Conservation (phyloP, 129 eudicot genomes). For the Heracleum sosnowskyi region DNA sequence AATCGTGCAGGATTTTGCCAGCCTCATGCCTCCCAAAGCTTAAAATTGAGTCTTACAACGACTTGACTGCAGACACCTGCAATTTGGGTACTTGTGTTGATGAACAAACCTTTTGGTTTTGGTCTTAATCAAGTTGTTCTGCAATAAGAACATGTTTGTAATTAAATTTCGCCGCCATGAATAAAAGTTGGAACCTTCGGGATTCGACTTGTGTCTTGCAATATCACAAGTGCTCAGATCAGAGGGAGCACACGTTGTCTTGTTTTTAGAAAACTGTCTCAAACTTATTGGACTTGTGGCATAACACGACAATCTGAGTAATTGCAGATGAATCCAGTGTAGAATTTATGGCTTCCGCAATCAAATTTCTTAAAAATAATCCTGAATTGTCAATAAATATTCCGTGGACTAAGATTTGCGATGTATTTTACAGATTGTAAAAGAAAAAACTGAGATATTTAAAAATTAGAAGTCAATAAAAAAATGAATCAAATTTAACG, state of each 20-base stretch:
- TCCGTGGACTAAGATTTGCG: neutral
- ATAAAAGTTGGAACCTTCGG: neutral
- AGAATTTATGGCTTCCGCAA: neutral
- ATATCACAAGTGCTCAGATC: neutral
- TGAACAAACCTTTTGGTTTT: conserved; percentile 67
- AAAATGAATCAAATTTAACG: too few relatives aligned
- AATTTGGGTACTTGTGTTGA: conserved; percentile 45
- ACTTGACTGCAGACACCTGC: conserved; percentile 32
- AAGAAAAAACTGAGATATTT: too few relatives aligned
- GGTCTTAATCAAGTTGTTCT: conserved; percentile 34
- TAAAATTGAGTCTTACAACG: conserved; percentile 46
- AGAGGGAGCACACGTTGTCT: neutral
- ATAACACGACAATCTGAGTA: neutral
- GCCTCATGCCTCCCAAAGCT: conserved; percentile 43
- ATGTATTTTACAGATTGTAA: neutral
- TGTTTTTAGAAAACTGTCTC: neutral
- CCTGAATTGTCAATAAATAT: neutral
- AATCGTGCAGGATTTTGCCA: conserved; percentile 35
- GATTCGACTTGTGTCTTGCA: neutral
- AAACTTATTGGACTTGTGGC: neutral
- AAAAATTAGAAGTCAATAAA: too few relatives aligned
- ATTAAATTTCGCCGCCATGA: neutral
- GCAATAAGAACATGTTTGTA: conserved; percentile 12
- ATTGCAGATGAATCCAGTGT: too few relatives aligned
- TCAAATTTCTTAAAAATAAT: neutral